Conservation (phyloP, 495 filamentous ascomycete genomes). For the Trypethelium eluteriae region DNA sequence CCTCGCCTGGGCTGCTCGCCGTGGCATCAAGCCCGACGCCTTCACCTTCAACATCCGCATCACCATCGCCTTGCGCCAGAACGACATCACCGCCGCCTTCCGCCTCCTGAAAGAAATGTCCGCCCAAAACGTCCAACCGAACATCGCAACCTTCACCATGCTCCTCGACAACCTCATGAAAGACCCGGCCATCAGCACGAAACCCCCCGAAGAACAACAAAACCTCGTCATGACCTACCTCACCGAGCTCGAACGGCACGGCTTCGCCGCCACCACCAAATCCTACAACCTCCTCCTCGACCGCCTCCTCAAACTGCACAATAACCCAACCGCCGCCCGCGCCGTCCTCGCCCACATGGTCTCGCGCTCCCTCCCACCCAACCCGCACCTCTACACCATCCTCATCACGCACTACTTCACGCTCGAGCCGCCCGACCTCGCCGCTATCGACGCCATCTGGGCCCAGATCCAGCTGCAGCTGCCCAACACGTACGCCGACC, state of each 20-base stretch:
- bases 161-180: constrained; percentile 46
- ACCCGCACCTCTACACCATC: constrained; percentile 59
- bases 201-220: constrained; percentile 34
- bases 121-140: constrained; percentile 37
- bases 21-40: constrained; percentile 52
- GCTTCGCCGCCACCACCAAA: constrained; percentile 47
- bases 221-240: constrained; percentile 40
- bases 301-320: constrained; percentile 43
- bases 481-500: constrained; percentile 39
- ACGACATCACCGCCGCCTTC: constrained; percentile 33
- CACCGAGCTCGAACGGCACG: constrained; percentile 44
- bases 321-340: constrained; percentile 46
- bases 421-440: constrained; percentile 47
- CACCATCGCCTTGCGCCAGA: constrained; percentile 44
- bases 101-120: constrained; percentile 46
- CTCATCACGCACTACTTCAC: constrained; percentile 61
- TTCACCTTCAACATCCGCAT: constrained; percentile 66
- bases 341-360: constrained; percentile 55
- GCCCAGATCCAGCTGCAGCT: constrained; percentile 35
- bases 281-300: constrained; percentile 59
- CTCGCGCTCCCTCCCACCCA: constrained; percentile 42
- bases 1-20: constrained; percentile 50
- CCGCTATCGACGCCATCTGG: constrained; percentile 49
- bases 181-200: constrained; percentile 23
- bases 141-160: constrained; percentile 49